Percentiles rank a stretch among this genome's conserved stretches.
Conservation (phyloP, 352 stramenopile species). For the Plasmopara muralis region DNA sequence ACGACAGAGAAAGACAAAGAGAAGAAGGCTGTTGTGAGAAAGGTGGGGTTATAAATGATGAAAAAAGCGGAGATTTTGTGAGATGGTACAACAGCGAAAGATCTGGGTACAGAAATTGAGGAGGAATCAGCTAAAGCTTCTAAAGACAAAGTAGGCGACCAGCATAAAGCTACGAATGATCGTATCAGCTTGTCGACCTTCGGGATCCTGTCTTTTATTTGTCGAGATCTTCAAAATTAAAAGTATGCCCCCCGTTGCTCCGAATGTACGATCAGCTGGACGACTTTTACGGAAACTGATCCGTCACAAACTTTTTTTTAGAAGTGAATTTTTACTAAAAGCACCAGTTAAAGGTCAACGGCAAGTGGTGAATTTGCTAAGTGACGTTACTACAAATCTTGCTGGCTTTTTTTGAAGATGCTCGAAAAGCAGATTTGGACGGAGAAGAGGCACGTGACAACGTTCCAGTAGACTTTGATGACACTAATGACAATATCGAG, state of each 20-base stretch:
- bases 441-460: slow-evolving; percentile 7
- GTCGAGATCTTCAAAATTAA: slow-evolving; percentile 42
- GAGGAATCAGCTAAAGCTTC: too few species aligned
- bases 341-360: slow-evolving; percentile 41
- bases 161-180: slow-evolving; percentile 9
- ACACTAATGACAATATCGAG: neutral
- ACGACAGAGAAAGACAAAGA: slow-evolving; percentile 7
- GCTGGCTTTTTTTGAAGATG: slow-evolving; percentile 32
- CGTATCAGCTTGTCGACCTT: slow-evolving; percentile 47
- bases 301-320: slow-evolving; percentile 49
- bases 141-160: too few species aligned
- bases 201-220: slow-evolving; percentile 43
- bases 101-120: neutral
- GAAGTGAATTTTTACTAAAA: slow-evolving; percentile 51
- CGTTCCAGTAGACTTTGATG: neutral
- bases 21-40: too few species aligned
- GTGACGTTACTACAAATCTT: slow-evolving; percentile 30
- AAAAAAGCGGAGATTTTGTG: too few species aligned
- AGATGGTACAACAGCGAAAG: too few species aligned
- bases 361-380: slow-evolving; percentile 23
- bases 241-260: slow-evolving; percentile 52
- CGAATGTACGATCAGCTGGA: slow-evolving; percentile 74
- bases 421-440: slow-evolving; percentile 38
- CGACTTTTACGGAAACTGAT: slow-evolving; percentile 46
- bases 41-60: too few species aligned